Evolutionary conservation across 768 basidiomycete species (phyloP).

Genomic region (Boletales sp.): DNA sequence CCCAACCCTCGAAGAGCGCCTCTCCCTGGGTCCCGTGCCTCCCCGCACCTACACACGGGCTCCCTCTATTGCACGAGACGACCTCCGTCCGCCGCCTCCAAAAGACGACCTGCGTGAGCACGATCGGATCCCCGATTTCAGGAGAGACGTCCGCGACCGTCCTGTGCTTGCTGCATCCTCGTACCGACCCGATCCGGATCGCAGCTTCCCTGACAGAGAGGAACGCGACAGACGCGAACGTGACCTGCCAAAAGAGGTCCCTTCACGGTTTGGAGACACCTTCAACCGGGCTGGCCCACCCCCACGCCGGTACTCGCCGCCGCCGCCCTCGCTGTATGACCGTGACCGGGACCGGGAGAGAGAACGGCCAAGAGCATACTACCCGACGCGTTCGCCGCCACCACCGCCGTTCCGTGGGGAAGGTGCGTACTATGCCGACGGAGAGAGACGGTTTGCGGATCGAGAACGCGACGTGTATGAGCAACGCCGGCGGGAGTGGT

Average conservation of each 20-base stretch:
- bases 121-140: conserved; percentile 22
- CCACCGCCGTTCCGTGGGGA: conserved; percentile 26
- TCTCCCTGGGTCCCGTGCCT: conserved; percentile 32
- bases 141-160: conserved; percentile 19
- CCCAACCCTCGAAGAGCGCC: conserved; percentile 38
- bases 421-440: conserved; percentile 30
- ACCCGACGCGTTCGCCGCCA: conserved; percentile 6
- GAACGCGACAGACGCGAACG: conserved; percentile 37
- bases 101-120: conserved; percentile 31
- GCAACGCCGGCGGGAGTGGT: conserved; percentile 25
- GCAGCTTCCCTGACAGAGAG: conserved; percentile 31
- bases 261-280: conserved; percentile 35
- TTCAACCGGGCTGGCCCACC: conserved; percentile 16
- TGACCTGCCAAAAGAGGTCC: too few species aligned
- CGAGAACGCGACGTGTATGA: conserved; percentile 32
- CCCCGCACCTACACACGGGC: conserved; percentile 20
- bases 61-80: conserved; percentile 31
- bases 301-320: neutral
- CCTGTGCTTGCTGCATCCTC: too few species aligned
- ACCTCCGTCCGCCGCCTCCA: conserved; percentile 28
- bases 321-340: too few species aligned
- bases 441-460: conserved; percentile 17
- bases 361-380: neutral
- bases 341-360: too few species aligned
- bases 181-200: conserved; percentile 27